phyloP scores from a whole-genome alignment of 2,329 filamentous ascomycete species.

The Paramyrothecium roridum region DNA sequence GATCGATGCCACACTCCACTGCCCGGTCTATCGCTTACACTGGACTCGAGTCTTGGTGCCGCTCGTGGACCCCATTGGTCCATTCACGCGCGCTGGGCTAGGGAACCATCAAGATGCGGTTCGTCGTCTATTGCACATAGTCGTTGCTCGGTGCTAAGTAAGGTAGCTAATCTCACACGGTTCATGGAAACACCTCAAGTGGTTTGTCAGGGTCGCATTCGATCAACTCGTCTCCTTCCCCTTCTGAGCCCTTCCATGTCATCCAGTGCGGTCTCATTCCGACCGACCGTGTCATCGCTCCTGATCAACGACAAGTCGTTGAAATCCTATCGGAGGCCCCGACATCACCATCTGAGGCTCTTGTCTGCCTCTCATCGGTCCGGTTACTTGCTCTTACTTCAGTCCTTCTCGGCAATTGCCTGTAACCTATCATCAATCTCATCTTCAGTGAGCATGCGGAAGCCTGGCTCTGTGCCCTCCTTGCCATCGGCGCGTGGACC shows the following conservation, averaged over 20 bases:
- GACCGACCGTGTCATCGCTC: constrained; percentile 1
- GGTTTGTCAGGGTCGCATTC: not conserved
- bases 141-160: not conserved
- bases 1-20: not conserved
- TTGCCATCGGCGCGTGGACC: constrained; percentile 79
- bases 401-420: constrained; percentile 98
- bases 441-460: constrained; percentile 89
- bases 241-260: constrained; percentile 14
- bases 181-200: not conserved
- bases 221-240: constrained; percentile 3
- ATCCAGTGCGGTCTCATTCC: constrained; percentile 12
- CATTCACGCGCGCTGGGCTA: not conserved
- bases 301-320: constrained; percentile 10
- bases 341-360: not conserved
- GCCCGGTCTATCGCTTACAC: not conserved
- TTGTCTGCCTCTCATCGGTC: constrained; percentile 1
- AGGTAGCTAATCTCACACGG: not conserved
- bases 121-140: not conserved
- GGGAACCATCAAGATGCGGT: not conserved
- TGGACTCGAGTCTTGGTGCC: not conserved
- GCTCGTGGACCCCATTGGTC: not conserved
- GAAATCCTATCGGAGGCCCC: constrained; percentile 4
- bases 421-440: constrained; percentile 98
- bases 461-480: constrained; percentile 74
- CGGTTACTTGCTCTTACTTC: constrained; percentile 29